phyloP scores from a whole-genome alignment of 1,284 basidiomycete genomes.

The Irpex sp. region DNA sequence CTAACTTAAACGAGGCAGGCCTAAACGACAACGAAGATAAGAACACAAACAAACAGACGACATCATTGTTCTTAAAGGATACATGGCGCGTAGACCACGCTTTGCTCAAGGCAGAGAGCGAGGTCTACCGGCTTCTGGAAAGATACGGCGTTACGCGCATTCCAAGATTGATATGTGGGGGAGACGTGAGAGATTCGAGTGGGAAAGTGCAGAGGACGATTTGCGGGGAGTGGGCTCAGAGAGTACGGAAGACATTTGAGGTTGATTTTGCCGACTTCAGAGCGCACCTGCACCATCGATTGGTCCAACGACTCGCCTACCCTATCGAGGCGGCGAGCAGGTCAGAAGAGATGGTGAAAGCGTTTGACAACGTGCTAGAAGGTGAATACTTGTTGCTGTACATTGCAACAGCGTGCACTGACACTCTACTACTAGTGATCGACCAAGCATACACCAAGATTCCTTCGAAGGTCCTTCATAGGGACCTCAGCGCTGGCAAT shows the following conservation, averaged over 20 bases:
- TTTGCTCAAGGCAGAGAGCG: not conserved
- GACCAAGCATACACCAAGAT: not conserved
- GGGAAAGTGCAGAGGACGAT: not conserved
- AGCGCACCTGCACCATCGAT: not conserved
- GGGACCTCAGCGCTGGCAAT: conserved; percentile 31
- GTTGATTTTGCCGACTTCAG: not conserved
- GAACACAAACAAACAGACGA: not conserved
- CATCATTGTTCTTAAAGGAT: conserved; percentile 5
- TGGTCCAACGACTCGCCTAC: conserved; percentile 4
- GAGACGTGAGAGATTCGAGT: not conserved
- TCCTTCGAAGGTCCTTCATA: conserved; percentile 12
- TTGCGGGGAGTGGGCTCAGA: not conserved
- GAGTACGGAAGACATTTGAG: not conserved
- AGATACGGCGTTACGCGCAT: not conserved
- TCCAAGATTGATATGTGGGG: conserved; percentile 1
- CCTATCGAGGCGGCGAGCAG: not conserved
- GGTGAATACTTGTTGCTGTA: not conserved
- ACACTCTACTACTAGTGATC: not conserved
- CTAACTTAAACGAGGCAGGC: no score
- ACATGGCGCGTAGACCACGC: not conserved
- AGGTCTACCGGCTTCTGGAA: not conserved
- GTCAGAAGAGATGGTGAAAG: conserved; percentile 1
- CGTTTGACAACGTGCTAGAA: not conserved
- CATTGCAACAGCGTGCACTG: not conserved
- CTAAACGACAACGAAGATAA: not conserved